These are phyloP conservation scores for Stylosanthes scabra DNA, from an alignment of 331 rosid species.

Conservation along the genomic window DNA sequence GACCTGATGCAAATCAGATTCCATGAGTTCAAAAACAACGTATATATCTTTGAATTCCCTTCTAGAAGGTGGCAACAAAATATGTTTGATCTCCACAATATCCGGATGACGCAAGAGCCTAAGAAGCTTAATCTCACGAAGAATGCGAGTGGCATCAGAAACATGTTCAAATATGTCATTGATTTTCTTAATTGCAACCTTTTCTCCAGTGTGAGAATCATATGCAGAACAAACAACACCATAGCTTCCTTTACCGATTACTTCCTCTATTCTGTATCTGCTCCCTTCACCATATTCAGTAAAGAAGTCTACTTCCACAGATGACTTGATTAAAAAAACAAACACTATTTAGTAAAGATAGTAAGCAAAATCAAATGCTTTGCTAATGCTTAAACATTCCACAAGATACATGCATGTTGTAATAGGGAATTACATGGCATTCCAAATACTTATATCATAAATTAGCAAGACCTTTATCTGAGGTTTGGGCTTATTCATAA, in stretches of 20 bases:
- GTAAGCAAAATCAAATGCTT: conserved; percentile 22
- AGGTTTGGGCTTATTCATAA: conserved; percentile 15
- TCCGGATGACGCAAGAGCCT: conserved; percentile 96
- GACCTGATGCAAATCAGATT: conserved; percentile 98
- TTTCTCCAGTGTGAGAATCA: conserved; percentile 89
- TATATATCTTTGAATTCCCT: conserved; percentile 99
- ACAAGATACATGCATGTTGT: conserved; percentile 10
- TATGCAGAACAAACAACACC: conserved; percentile 99
- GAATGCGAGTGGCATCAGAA: conserved; percentile 98
- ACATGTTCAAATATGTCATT: conserved; percentile 99
- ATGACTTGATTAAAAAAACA: conserved; percentile 65
- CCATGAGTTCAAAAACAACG: conserved; percentile 99
- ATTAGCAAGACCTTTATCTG: conserved; percentile 7
- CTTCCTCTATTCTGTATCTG: conserved; percentile 98
- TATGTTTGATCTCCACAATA: conserved; percentile 99
- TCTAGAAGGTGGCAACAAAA: conserved; percentile 96
- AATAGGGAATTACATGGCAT: not conserved
- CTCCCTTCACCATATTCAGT: conserved; percentile 98
- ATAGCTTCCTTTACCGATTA: conserved; percentile 99
- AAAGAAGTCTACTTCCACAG: conserved; percentile 92
- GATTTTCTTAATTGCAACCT: conserved; percentile 97
- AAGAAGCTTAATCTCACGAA: conserved; percentile 98
- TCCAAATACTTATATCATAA: conserved; percentile 5
- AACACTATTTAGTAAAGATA: conserved; percentile 27
- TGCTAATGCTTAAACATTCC: conserved; percentile 13